phyloP scores from a whole-genome alignment of 495 filamentous ascomycete species.

The Physcia stellaris region DNA sequence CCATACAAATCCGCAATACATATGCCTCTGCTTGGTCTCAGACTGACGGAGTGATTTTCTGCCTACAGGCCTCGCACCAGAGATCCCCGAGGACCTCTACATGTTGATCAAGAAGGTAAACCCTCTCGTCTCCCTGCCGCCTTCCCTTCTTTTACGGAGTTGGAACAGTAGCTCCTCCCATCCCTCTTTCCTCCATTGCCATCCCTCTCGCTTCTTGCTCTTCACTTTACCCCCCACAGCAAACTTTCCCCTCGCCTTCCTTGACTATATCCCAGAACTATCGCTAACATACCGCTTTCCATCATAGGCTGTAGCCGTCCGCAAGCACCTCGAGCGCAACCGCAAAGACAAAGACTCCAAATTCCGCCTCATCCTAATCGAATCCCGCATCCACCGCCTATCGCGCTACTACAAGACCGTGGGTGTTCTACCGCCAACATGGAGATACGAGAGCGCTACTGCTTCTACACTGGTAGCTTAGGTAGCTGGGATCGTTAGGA shows the following conservation, averaged over 20 bases:
- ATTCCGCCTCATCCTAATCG: constrained; percentile 99
- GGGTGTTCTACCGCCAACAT: constrained; percentile 93
- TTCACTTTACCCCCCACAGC: too few species aligned
- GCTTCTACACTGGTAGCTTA: constrained; percentile 43
- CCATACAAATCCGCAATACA: constrained; percentile 9
- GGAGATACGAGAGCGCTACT: constrained; percentile 78
- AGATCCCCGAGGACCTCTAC: constrained; percentile 95
- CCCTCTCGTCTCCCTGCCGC: too few species aligned
- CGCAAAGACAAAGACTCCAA: constrained; percentile 99
- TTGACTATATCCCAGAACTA: too few species aligned
- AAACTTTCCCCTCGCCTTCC: too few species aligned
- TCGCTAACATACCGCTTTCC: too few species aligned
- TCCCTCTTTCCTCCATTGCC: background rate
- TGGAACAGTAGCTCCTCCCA: background rate
- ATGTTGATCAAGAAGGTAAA: constrained; percentile 99
- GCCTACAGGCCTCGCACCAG: constrained; percentile 82
- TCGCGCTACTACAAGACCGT: constrained; percentile 98
- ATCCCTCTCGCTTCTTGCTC: too few species aligned
- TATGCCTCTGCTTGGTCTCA: constrained; percentile 91
- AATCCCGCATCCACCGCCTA: constrained; percentile 98
- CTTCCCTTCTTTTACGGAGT: background rate
- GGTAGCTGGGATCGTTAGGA: too few species aligned
- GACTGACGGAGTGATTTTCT: constrained; percentile 88
- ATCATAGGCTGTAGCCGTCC: constrained; percentile 90
- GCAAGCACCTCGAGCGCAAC: constrained; percentile 99